Conservation (phyloP, 2,329 filamentous ascomycete species). For the Ceratocystis papillata region DNA sequence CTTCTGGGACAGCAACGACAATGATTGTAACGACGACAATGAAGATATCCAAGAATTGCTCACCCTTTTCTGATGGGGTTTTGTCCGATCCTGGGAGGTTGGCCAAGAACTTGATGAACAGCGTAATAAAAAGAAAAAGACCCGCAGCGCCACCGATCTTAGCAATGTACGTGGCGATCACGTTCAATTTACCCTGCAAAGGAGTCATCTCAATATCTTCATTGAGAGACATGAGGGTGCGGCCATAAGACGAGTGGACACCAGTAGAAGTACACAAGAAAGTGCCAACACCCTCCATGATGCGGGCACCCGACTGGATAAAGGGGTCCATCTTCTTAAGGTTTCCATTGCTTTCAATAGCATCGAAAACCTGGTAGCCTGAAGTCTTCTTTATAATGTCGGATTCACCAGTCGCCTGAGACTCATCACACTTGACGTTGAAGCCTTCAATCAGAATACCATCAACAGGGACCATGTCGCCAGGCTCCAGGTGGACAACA, state of each 20-base stretch:
- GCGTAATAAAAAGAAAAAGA: constrained; percentile 67
- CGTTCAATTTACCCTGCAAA: constrained; percentile 63
- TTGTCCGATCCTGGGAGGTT: constrained; percentile 44
- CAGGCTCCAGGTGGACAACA: constrained; percentile 61
- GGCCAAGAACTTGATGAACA: constrained; percentile 77
- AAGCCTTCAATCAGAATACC: constrained; percentile 63
- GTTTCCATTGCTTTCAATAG: constrained; percentile 54
- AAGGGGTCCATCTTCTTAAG: constrained; percentile 69
- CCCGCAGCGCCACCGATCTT: constrained; percentile 68
- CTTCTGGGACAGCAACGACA: constrained; percentile 69
- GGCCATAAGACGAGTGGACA: constrained; percentile 62
- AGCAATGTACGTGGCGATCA: constrained; percentile 66
- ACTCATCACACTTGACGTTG: constrained; percentile 67
- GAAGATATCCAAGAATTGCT: constrained; percentile 64
- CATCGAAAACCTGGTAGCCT: constrained; percentile 57
- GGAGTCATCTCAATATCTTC: constrained; percentile 66
- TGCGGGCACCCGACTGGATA: constrained; percentile 72
- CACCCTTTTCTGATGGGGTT: constrained; percentile 62
- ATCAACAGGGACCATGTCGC: constrained; percentile 63
- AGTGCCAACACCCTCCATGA: constrained; percentile 66
- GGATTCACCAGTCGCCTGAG: constrained; percentile 68
- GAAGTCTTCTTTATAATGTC: constrained; percentile 59
- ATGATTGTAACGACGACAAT: constrained; percentile 72
- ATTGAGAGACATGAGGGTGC: constrained; percentile 62
- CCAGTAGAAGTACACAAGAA: constrained; percentile 65